phyloP scores from a whole-genome alignment of 1,284 basidiomycete genomes.

The Mycosarcoma maydis region DNA sequence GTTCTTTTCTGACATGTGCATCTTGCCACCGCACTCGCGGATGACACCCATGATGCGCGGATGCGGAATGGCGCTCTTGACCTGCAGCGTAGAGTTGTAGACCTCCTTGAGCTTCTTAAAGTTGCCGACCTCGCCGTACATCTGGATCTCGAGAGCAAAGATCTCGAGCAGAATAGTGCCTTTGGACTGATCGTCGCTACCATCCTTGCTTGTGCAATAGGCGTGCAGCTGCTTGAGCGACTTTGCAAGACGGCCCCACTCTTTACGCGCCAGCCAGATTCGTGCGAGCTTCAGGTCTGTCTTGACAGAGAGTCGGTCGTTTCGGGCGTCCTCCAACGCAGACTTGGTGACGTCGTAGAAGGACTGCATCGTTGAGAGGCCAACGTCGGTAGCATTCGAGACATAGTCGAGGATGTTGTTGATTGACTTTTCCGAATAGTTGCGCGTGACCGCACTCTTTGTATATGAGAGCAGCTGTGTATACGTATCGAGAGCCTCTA shows the following conservation, averaged over 20 bases:
- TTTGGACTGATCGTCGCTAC: constrained; percentile 82
- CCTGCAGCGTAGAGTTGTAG: constrained; percentile 90
- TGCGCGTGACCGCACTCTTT: constrained; percentile 59
- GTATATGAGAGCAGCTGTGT: constrained; percentile 87
- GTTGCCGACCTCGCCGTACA: constrained; percentile 96
- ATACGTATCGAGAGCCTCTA: constrained; percentile 87
- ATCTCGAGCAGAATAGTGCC: constrained; percentile 96
- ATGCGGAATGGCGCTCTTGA: constrained; percentile 96
- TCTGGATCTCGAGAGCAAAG: constrained; percentile 97
- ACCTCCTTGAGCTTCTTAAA: constrained; percentile 97
- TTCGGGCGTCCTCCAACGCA: constrained; percentile 90
- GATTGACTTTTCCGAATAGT: constrained; percentile 85
- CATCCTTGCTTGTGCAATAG: constrained; percentile 72
- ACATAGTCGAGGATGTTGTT: constrained; percentile 99
- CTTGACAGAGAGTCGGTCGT: constrained; percentile 95
- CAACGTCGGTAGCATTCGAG: constrained; percentile 75
- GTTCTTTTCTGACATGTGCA: constrained; percentile 99
- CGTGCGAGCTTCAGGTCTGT: constrained; percentile 97
- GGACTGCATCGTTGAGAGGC: constrained; percentile 86
- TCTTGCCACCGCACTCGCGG: constrained; percentile 98
- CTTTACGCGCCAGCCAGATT: constrained; percentile 93
- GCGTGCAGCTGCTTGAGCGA: constrained; percentile 70
- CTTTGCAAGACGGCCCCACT: constrained; percentile 80
- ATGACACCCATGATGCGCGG: constrained; percentile 99
- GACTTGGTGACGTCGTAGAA: constrained; percentile 95